These are phyloP conservation scores for Cyclospora cayetanensis DNA, from an alignment of 169 alveolate genomes.

Conservation along the genomic window DNA sequence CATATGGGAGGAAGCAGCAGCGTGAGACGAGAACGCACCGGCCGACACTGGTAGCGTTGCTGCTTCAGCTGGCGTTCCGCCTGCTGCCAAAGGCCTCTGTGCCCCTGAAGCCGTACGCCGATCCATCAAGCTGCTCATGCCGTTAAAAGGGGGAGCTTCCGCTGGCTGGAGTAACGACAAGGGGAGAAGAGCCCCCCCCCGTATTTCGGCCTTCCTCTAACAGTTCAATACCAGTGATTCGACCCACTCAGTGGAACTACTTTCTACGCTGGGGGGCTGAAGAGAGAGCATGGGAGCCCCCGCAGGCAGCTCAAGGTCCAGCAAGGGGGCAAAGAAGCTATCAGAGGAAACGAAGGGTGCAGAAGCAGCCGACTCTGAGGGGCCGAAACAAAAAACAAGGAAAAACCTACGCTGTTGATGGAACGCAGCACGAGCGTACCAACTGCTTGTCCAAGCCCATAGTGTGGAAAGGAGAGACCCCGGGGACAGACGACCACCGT, in stretches of 20 bases:
- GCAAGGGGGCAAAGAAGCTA: too few species aligned
- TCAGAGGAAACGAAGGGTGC: too few species aligned
- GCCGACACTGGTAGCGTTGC: slow-evolving; percentile 35
- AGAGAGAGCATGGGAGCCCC: too few species aligned
- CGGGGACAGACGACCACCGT: neutral
- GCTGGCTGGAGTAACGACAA: too few species aligned
- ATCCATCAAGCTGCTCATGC: slow-evolving; percentile 50
- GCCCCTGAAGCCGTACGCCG: slow-evolving; percentile 53
- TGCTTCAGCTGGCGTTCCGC: slow-evolving; percentile 39
- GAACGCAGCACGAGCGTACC: neutral
- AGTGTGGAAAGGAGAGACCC: slow-evolving; percentile 8
- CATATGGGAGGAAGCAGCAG: slow-evolving; percentile 20
- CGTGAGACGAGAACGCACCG: slow-evolving; percentile 6
- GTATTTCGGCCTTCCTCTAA: too few species aligned
- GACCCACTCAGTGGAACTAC: too few species aligned
- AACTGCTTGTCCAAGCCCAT: neutral
- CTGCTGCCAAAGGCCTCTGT: slow-evolving; percentile 51
- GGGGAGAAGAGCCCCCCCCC: too few species aligned
- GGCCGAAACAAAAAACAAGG: neutral
- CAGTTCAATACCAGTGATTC: too few species aligned
- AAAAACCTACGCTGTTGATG: neutral
- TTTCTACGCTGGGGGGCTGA: too few species aligned
- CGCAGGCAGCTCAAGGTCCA: too few species aligned
- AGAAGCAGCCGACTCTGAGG: neutral
- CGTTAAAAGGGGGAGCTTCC: too few species aligned